Conservation (phyloP, 2,329 filamentous ascomycete genomes). For the Colletotrichum viniferum region DNA sequence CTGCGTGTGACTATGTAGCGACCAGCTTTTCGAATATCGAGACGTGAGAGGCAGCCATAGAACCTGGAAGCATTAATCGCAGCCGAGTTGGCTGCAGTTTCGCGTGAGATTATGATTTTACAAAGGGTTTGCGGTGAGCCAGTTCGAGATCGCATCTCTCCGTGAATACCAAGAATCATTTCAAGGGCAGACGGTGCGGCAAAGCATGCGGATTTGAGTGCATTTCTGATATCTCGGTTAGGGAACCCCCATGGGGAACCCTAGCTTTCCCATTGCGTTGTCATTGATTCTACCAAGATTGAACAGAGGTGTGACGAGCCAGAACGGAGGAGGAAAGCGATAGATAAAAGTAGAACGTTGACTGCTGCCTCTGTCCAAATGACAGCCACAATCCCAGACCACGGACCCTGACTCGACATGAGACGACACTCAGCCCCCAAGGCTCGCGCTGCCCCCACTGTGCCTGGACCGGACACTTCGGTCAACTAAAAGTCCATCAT, state of each 20-base stretch:
- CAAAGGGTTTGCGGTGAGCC: neutral
- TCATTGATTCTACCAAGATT: neutral
- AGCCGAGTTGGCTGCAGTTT: too few species aligned
- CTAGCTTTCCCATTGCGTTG: accelerated
- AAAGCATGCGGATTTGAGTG: neutral
- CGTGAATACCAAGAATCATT: neutral
- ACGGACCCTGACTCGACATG: neutral
- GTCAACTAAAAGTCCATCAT: neutral
- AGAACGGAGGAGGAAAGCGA: neutral
- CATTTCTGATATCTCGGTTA: neutral
- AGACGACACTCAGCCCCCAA: neutral
- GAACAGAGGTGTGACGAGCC: neutral
- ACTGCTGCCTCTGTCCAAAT: neutral
- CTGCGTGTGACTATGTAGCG: accelerated
- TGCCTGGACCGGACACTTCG: neutral
- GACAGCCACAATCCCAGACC: neutral
- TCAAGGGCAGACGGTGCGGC: neutral
- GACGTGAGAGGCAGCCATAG: neutral
- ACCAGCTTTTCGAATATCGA: neutral
- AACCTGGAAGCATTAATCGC: too few species aligned
- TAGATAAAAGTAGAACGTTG: neutral
- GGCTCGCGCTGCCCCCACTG: neutral
- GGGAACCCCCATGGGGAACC: neutral
- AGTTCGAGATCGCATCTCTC: neutral
- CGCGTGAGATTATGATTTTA: too few species aligned